These are phyloP conservation scores for Bipolaris oryzae DNA, from an alignment of 2,329 filamentous ascomycete genomes.

Conservation along the genomic window DNA sequence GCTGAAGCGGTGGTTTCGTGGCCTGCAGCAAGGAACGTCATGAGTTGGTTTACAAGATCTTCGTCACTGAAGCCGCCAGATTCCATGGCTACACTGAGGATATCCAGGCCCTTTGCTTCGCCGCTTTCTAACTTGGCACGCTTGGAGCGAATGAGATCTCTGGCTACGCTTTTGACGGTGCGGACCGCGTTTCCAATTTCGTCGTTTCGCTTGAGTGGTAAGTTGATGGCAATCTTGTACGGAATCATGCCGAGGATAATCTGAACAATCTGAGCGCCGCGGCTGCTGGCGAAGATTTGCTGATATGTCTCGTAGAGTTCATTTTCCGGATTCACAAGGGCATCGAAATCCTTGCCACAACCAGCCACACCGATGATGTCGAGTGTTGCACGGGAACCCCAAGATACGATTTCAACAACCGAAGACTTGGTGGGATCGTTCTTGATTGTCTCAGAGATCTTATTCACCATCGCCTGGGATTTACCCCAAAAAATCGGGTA, in stretches of 20 bases:
- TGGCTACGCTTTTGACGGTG: conserved; percentile 64
- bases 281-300: conserved; percentile 56
- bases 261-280: conserved; percentile 61
- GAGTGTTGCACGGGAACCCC: conserved; percentile 59
- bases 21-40: conserved; percentile 82
- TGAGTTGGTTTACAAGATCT: conserved; percentile 83
- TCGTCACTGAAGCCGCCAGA: conserved; percentile 78
- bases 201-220: conserved; percentile 74
- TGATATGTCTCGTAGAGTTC: conserved; percentile 60
- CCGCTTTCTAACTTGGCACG: conserved; percentile 60
- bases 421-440: conserved; percentile 33
- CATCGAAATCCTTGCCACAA: conserved; percentile 63
- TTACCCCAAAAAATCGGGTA: conserved; percentile 59
- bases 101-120: conserved; percentile 65
- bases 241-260: conserved; percentile 69
- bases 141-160: conserved; percentile 73
- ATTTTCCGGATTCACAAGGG: conserved; percentile 58
- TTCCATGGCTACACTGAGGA: conserved; percentile 78
- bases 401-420: conserved; percentile 53
- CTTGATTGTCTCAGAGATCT: conserved; percentile 40
- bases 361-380: conserved; percentile 65
- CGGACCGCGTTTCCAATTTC: conserved; percentile 45
- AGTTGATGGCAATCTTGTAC: conserved; percentile 61
- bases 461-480: conserved; percentile 49
- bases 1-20: conserved; percentile 64